Evolutionary conservation across 2,329 filamentous ascomycete species (phyloP).

Genomic region (Ustilaginoidea virens): DNA sequence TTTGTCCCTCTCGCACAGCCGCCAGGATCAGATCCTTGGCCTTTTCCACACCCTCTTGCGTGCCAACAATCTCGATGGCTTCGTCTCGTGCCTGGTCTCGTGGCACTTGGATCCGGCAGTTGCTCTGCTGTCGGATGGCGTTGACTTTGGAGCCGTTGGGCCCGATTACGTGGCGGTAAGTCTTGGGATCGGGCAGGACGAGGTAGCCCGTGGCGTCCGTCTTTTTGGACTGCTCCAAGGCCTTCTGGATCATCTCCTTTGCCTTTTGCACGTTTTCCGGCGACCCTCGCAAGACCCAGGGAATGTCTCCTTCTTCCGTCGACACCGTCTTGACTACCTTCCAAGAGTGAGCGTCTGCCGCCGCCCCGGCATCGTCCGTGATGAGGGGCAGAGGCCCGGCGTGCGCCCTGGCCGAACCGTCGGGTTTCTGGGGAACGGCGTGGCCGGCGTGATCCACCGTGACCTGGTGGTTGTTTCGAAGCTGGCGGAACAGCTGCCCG

Average conservation of each 20-base stretch:
- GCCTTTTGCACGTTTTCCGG: slow-evolving; percentile 71
- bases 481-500: slow-evolving; percentile 82
- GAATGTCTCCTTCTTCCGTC: slow-evolving; percentile 55
- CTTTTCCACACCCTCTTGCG: slow-evolving; percentile 64
- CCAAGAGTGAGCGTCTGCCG: slow-evolving; percentile 64
- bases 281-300: slow-evolving; percentile 76
- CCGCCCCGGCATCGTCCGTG: slow-evolving; percentile 61
- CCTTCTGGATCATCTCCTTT: slow-evolving; percentile 55
- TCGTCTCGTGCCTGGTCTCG: slow-evolving; percentile 60
- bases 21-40: slow-evolving; percentile 81
- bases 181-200: slow-evolving; percentile 73
- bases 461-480: slow-evolving; percentile 74
- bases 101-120: slow-evolving; percentile 87
- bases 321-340: slow-evolving; percentile 52
- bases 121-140: slow-evolving; percentile 77
- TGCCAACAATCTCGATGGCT: slow-evolving; percentile 80
- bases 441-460: slow-evolving; percentile 85
- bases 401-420: slow-evolving; percentile 37
- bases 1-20: slow-evolving; percentile 51
- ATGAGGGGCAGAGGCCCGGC: slow-evolving; percentile 68
- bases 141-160: slow-evolving; percentile 85
- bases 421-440: slow-evolving; percentile 54
- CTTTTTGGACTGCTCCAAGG: slow-evolving; percentile 56
- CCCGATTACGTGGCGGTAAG: slow-evolving; percentile 83
- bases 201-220: slow-evolving; percentile 70